Evolutionary conservation across 179 eudicot species (phyloP).

Genomic region (Amaranthus tricolor): DNA sequence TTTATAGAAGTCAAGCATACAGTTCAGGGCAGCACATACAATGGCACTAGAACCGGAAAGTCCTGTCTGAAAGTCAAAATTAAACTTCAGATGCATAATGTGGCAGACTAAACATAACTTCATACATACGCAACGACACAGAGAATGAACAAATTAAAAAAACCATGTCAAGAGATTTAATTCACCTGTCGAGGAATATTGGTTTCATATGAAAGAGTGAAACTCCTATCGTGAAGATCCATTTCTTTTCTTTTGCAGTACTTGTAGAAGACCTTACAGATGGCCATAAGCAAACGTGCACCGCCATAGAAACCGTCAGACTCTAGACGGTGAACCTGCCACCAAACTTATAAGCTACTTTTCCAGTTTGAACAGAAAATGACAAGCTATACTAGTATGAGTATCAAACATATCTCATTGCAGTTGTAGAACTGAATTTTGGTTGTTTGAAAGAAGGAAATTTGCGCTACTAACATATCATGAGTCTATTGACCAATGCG

Average conservation of each 20-base stretch:
- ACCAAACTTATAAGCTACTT: slow-evolving; percentile 8
- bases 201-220: slow-evolving; percentile 83
- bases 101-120: background rate
- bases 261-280: slow-evolving; percentile 69
- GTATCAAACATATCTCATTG: background rate
- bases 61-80: slow-evolving; percentile 63
- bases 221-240: slow-evolving; percentile 55
- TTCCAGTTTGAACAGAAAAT: background rate
- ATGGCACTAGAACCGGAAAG: slow-evolving; percentile 98
- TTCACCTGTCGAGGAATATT: slow-evolving; percentile 96
- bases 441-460: background rate
- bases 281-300: slow-evolving; percentile 90
- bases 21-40: slow-evolving; percentile 91
- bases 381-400: background rate
- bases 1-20: slow-evolving; percentile 85
- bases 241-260: slow-evolving; percentile 66
- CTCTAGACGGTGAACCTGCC: slow-evolving; percentile 68
- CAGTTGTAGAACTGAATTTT: background rate
- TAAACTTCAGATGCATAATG: slow-evolving; percentile 12
- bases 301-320: slow-evolving; percentile 96
- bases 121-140: background rate
- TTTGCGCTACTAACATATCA: background rate
- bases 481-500: background rate
- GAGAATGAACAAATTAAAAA: background rate
- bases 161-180: slow-evolving; percentile 3